Evolutionary conservation across 1,139 yeast genomes (phyloP).

Genomic region (Taphrina flavorubra): DNA sequence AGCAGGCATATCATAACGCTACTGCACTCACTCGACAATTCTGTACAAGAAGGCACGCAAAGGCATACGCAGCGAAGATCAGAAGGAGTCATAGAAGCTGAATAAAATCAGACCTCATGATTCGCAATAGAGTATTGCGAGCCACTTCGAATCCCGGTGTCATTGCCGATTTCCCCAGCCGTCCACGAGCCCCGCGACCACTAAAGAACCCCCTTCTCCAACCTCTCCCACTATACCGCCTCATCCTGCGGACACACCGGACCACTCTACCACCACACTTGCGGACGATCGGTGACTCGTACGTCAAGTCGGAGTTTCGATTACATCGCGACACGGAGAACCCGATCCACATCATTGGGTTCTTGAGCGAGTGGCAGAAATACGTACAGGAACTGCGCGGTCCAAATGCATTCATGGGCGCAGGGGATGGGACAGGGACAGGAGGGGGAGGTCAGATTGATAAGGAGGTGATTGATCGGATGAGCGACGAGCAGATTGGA

Average conservation of each 20-base stretch:
- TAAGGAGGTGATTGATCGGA: slow-evolving; percentile 35
- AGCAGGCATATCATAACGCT: too few species aligned
- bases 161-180: slow-evolving; percentile 28
- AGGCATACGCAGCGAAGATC: too few species aligned
- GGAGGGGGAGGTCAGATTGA: slow-evolving; percentile 12
- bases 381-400: slow-evolving; percentile 38
- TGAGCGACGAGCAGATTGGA: slow-evolving; percentile 40
- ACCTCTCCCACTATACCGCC: slow-evolving; percentile 76
- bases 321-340: slow-evolving; percentile 84
- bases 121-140: slow-evolving; percentile 8
- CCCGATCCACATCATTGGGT: slow-evolving; percentile 92
- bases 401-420: slow-evolving; percentile 25
- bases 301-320: slow-evolving; percentile 86
- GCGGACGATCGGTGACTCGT: slow-evolving; percentile 81
- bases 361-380: slow-evolving; percentile 89
- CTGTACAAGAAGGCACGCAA: too few species aligned
- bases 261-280: slow-evolving; percentile 66
- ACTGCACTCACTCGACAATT: too few species aligned
- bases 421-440: too few species aligned
- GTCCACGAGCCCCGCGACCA: slow-evolving; percentile 36
- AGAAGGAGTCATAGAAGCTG: too few species aligned
- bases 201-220: slow-evolving; percentile 59
- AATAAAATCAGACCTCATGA: not conserved
- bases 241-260: slow-evolving; percentile 79
- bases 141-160: slow-evolving; percentile 19